A percentile compares a stretch with the other conserved stretches of the same genome.
phyloP scores from a whole-genome alignment of 2,329 filamentous ascomycete species.

The Leptoxyphium fumago region DNA sequence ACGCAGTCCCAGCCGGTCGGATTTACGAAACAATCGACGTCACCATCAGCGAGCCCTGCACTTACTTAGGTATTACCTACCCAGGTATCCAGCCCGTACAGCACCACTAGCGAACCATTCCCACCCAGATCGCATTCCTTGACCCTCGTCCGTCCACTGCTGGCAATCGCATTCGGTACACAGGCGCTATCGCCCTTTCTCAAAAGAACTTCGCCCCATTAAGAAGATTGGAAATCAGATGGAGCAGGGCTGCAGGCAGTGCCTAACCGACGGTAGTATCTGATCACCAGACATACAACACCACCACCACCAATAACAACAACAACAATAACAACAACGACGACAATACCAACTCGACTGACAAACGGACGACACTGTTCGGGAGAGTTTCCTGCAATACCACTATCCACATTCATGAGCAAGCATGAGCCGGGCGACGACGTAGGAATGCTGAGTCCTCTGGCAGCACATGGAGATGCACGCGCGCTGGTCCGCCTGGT shows the following conservation, averaged over 20 bases:
- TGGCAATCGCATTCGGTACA: background rate
- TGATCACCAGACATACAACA: background rate
- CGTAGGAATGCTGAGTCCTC: constrained; percentile 18
- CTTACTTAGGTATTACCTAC: too few relatives aligned
- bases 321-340: too few relatives aligned
- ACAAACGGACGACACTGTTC: background rate
- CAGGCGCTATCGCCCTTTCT: background rate
- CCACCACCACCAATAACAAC: too few relatives aligned
- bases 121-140: too few relatives aligned
- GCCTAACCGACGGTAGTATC: background rate
- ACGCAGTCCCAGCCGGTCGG: too few relatives aligned
- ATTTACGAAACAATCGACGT: too few relatives aligned
- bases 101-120: too few relatives aligned
- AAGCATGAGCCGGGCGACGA: constrained; percentile 21
- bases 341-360: too few relatives aligned
- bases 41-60: too few relatives aligned
- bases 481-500: constrained; percentile 56
- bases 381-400: background rate
- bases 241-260: background rate
- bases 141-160: too few relatives aligned
- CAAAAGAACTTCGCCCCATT: too few relatives aligned
- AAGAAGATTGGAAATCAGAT: background rate
- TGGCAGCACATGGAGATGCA: constrained; percentile 40
- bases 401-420: constrained; percentile 26
- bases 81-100: too few relatives aligned